These are phyloP conservation scores for Fagus crenata DNA, from an alignment of 306 rosid species.

Conservation along the genomic window DNA sequence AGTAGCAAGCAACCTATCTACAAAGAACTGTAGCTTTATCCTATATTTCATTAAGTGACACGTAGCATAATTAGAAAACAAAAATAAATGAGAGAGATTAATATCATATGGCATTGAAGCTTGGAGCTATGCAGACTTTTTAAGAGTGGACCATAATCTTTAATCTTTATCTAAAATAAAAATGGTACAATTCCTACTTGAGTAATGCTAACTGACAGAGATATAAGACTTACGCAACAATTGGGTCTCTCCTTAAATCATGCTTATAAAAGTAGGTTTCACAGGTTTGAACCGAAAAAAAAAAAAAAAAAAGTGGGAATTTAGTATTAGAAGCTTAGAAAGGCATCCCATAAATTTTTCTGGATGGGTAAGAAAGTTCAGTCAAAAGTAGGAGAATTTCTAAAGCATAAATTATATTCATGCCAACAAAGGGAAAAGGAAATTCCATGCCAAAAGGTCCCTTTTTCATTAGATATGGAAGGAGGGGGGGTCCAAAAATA, in stretches of 20 bases:
- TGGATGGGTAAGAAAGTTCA: constrained; percentile 41
- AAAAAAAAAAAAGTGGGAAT: no score
- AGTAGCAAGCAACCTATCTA: no score
- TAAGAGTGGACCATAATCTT: no score
- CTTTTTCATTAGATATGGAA: constrained; percentile 49
- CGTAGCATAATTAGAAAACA: no score
- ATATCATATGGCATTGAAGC: no score
- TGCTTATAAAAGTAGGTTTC: constrained; percentile 5
- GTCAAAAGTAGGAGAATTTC: constrained; percentile 57
- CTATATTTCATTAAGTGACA: no score
- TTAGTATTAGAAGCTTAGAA: constrained; percentile 24
- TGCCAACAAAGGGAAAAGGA: constrained; percentile 65
- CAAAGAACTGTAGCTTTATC: no score
- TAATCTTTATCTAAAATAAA: no score
- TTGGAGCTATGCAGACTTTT: no score
- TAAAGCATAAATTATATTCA: constrained; percentile 45
- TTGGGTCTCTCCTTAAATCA: constrained; percentile 30
- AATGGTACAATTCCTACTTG: background rate
- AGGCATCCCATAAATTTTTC: constrained; percentile 43
- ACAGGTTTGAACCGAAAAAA: background rate
- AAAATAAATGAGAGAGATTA: no score
- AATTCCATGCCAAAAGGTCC: constrained; percentile 57
- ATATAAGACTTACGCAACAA: constrained; percentile 27
- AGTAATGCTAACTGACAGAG: constrained; percentile 34
- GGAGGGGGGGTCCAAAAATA: constrained; percentile 45